Percentiles rank a stretch among this genome's conserved stretches.
Conservation (phyloP, 371 early-diverging fungal genomes). For the Actinomucor elegans region DNA sequence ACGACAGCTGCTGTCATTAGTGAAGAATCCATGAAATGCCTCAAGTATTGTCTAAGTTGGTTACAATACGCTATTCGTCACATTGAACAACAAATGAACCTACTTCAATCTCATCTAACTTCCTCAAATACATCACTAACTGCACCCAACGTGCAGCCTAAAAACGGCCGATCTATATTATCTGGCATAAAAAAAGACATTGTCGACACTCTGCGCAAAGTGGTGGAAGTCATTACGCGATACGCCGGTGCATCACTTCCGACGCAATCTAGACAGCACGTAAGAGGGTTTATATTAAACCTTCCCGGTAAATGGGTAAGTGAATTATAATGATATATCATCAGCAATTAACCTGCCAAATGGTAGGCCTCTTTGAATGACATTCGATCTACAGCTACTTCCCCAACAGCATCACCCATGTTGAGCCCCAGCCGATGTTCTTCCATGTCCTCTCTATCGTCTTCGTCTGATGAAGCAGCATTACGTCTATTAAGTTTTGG, state of each 20-base stretch:
- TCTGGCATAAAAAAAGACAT: conserved; percentile 77
- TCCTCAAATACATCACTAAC: conserved; percentile 18
- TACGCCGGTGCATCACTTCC: conserved; percentile 88
- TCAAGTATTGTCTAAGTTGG: conserved; percentile 83
- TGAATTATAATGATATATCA: not conserved
- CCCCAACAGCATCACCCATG: conserved; percentile 44
- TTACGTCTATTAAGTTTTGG: conserved; percentile 64
- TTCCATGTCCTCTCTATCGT: conserved; percentile 7
- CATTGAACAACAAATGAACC: conserved; percentile 75
- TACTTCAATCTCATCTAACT: conserved; percentile 65
- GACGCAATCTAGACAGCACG: conserved; percentile 78
- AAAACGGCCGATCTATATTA: conserved; percentile 44
- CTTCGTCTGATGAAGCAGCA: conserved; percentile 27
- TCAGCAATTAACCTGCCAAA: not conserved
- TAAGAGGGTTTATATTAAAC: conserved; percentile 82
- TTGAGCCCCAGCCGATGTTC: conserved; percentile 26
- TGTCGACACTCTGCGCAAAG: conserved; percentile 81
- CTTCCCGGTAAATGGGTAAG: conserved; percentile 82
- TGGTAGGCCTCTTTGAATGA: conserved; percentile 31
- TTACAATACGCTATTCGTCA: conserved; percentile 80
- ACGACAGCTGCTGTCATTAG: conserved; percentile 74
- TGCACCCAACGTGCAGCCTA: conserved; percentile 6
- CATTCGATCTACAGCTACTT: conserved; percentile 38
- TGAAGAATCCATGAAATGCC: conserved; percentile 75
- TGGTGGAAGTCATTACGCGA: conserved; percentile 83